Conservation (phyloP, 768 basidiomycete species). For the Trametes elegans region DNA sequence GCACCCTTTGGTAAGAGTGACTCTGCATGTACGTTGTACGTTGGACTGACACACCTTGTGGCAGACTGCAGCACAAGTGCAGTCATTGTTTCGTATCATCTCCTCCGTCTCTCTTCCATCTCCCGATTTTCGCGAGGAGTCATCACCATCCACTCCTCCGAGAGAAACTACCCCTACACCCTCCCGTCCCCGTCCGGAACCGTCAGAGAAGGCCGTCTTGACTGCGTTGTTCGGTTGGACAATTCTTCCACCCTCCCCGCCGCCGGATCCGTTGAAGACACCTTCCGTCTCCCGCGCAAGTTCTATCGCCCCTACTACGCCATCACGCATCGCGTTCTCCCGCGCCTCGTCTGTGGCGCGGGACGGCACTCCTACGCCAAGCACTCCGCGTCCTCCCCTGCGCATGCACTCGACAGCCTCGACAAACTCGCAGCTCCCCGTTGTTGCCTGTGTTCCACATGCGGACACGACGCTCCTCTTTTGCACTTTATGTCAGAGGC, state of each 20-base stretch:
- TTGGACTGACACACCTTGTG: neutral
- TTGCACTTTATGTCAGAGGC: conserved; percentile 72
- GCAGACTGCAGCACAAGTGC: conserved; percentile 59
- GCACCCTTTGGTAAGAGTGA: conserved; percentile 64
- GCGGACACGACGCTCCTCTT: conserved; percentile 55
- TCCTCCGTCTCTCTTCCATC: conserved; percentile 22
- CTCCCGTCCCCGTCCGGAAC: conserved; percentile 15
- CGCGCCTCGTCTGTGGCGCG: conserved; percentile 33
- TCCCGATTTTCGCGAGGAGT: neutral
- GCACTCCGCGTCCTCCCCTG: conserved; percentile 24
- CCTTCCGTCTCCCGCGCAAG: conserved; percentile 27
- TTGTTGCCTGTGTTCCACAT: neutral
- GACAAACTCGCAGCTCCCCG: neutral
- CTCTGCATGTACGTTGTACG: neutral
- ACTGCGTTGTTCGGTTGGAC: conserved; percentile 51
- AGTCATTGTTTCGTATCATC: conserved; percentile 49
- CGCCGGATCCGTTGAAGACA: conserved; percentile 4
- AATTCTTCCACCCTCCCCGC: conserved; percentile 31
- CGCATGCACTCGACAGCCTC: neutral
- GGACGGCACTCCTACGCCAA: conserved; percentile 20
- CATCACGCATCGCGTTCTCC: conserved; percentile 32
- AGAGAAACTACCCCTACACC: conserved; percentile 5
- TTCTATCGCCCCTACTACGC: conserved; percentile 28
- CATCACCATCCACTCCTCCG: conserved; percentile 5
- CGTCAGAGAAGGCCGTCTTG: conserved; percentile 40